A percentile compares a stretch with the other conserved stretches of the same genome.
phyloP scores from a whole-genome alignment of 2,329 filamentous ascomycete genomes.

The Ceratocystis destructans region DNA sequence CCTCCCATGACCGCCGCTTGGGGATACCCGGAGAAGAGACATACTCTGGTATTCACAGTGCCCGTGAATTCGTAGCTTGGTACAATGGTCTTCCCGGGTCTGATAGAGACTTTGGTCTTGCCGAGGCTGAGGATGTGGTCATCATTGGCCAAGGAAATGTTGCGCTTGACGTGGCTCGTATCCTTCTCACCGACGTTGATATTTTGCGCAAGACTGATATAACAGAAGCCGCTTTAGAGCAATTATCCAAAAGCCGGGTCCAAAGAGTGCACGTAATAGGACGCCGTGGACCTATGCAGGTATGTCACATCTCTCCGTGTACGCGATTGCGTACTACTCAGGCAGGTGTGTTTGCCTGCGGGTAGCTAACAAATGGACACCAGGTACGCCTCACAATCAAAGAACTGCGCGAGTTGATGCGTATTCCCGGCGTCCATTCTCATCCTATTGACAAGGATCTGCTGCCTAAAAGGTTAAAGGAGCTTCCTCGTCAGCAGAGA shows the following conservation, averaged over 20 bases:
- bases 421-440: slow-evolving; percentile 58
- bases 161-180: slow-evolving; percentile 81
- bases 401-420: slow-evolving; percentile 77
- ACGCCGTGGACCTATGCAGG: slow-evolving; percentile 76
- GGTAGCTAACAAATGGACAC: slow-evolving; percentile 14
- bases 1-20: slow-evolving; percentile 66
- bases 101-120: slow-evolving; percentile 50
- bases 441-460: slow-evolving; percentile 51
- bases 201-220: slow-evolving; percentile 74
- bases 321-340: neutral
- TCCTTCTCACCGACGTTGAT: slow-evolving; percentile 65
- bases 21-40: slow-evolving; percentile 65
- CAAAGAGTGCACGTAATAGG: slow-evolving; percentile 78
- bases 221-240: slow-evolving; percentile 65
- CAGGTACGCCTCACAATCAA: slow-evolving; percentile 92
- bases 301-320: slow-evolving; percentile 23
- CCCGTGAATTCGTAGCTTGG: slow-evolving; percentile 91
- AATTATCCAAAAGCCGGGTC: slow-evolving; percentile 57
- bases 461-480: slow-evolving; percentile 51
- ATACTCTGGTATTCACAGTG: slow-evolving; percentile 66
- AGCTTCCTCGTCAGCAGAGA: slow-evolving; percentile 60
- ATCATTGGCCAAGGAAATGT: slow-evolving; percentile 94
- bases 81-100: slow-evolving; percentile 89
- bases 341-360: neutral
- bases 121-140: slow-evolving; percentile 65